A percentile compares a stretch with the other conserved stretches of the same genome.
phyloP scores from a whole-genome alignment of 225 moss, liverwort and hornwort species.

The Polytrichum commune region DNA sequence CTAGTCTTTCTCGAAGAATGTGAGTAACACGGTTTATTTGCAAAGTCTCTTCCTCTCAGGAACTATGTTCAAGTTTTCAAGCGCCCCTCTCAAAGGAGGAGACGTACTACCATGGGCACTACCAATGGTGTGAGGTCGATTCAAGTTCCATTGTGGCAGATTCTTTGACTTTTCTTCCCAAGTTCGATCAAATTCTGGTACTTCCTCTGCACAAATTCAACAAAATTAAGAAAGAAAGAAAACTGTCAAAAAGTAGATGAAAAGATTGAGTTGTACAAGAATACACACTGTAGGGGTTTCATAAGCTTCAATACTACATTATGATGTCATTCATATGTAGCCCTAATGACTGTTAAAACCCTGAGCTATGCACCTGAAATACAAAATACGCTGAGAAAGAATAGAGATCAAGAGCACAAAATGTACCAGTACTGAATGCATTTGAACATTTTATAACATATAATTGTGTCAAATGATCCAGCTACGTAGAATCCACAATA shows the following conservation, averaged over 20 bases:
- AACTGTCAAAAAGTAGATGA: background rate
- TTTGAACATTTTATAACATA: too few species aligned
- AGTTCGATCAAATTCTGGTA: constrained; percentile 41
- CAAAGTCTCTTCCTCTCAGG: background rate
- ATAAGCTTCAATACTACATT: too few species aligned
- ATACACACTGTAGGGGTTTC: too few species aligned
- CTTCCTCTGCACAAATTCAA: constrained; percentile 34
- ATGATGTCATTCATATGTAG: too few species aligned
- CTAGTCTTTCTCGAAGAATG: background rate
- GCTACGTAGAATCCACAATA: constrained; percentile 3
- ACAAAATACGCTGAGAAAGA: too few species aligned
- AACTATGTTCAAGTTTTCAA: constrained; percentile 1
- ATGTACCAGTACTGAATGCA: too few species aligned
- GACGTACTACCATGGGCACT: constrained; percentile 31
- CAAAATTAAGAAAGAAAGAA: background rate
- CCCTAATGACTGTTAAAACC: too few species aligned
- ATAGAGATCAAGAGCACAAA: too few species aligned
- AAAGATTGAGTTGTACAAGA: too few species aligned
- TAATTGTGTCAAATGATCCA: too few species aligned
- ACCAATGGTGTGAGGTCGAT: constrained; percentile 43
- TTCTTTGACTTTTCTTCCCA: constrained; percentile 49
- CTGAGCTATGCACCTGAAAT: too few species aligned
- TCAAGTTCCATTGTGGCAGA: constrained; percentile 49
- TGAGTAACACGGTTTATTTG: constrained; percentile 1
- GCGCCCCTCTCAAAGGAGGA: constrained; percentile 7